These are phyloP conservation scores for Hypoxylon perforatum DNA, from an alignment of 495 filamentous ascomycete genomes.

Conservation along the genomic window DNA sequence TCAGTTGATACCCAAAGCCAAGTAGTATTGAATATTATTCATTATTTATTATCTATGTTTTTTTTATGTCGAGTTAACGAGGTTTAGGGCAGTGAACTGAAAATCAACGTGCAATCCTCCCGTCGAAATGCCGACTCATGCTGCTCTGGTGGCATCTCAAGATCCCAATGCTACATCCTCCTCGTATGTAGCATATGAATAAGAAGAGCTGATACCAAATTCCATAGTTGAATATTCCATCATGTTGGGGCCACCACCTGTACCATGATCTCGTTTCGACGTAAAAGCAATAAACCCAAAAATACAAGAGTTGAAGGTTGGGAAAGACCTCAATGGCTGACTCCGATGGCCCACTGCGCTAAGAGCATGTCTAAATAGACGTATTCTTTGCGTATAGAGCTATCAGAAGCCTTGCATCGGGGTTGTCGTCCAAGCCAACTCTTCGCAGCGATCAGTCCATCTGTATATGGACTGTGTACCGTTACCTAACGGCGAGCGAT, in stretches of 20 bases:
- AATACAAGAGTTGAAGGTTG: not conserved
- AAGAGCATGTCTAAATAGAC: not conserved
- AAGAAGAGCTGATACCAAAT: constrained; percentile 9
- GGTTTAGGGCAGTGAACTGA: too few species aligned
- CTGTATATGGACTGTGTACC: not conserved
- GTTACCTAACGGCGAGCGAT: constrained; percentile 6
- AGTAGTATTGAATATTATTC: constrained; percentile 11
- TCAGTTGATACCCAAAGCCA: not conserved
- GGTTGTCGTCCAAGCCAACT: too few species aligned
- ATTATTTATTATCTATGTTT: constrained; percentile 27
- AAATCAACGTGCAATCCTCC: too few species aligned
- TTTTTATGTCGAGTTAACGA: too few species aligned
- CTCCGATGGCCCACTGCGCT: not conserved
- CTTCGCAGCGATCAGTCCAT: not conserved
- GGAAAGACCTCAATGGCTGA: not conserved
- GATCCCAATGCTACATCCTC: too few species aligned
- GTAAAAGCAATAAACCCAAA: too few species aligned
- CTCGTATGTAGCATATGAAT: not conserved
- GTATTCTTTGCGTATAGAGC: not conserved
- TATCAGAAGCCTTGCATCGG: not conserved
- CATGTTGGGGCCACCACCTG: not conserved
- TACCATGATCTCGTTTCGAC: too few species aligned
- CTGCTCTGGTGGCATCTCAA: too few species aligned
- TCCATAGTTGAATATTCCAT: too few species aligned
- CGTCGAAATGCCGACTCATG: too few species aligned